A percentile compares a stretch with the other conserved stretches of the same genome.
phyloP scores from a whole-genome alignment of 495 filamentous ascomycete genomes.

The Neurospora sp. region DNA sequence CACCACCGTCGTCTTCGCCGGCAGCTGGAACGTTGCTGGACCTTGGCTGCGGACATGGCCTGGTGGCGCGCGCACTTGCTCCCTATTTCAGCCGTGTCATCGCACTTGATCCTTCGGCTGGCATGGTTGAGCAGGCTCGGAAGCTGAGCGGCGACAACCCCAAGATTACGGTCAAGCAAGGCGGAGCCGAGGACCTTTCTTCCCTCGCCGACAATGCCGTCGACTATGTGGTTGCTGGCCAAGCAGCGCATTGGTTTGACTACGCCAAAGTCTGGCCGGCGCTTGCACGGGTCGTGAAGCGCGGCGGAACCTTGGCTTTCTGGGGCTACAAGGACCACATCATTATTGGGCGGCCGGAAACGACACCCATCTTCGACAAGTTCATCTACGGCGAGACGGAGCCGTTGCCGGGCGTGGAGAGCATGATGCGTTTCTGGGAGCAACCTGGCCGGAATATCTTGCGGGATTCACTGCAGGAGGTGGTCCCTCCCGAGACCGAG shows the following conservation, averaged over 20 bases:
- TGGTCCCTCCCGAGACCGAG: constrained; percentile 38
- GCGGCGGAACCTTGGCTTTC: constrained; percentile 46
- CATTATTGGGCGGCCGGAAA: constrained; percentile 37
- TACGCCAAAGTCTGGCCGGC: constrained; percentile 42
- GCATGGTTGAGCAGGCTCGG: constrained; percentile 48
- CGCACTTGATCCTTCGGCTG: constrained; percentile 47
- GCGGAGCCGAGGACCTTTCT: constrained; percentile 40
- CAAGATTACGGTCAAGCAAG: constrained; percentile 37
- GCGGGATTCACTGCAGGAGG: constrained; percentile 33
- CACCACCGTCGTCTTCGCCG: neutral
- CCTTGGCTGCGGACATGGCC: constrained; percentile 52
- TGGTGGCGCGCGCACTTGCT: constrained; percentile 43
- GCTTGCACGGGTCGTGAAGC: constrained; percentile 40
- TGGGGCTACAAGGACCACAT: constrained; percentile 56
- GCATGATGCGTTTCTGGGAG: constrained; percentile 50
- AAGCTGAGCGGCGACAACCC: constrained; percentile 27
- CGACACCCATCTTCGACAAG: constrained; percentile 35
- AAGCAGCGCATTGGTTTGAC: constrained; percentile 60
- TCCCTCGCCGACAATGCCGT: constrained; percentile 36
- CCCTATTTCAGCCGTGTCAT: constrained; percentile 37
- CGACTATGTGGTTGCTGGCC: constrained; percentile 49
- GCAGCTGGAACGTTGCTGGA: constrained; percentile 38
- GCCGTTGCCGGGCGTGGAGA: constrained; percentile 31
- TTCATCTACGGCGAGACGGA: constrained; percentile 36
- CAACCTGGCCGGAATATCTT: constrained; percentile 48